phyloP scores from a whole-genome alignment of 352 stramenopile genomes.

The Phytophthora lateralis region DNA sequence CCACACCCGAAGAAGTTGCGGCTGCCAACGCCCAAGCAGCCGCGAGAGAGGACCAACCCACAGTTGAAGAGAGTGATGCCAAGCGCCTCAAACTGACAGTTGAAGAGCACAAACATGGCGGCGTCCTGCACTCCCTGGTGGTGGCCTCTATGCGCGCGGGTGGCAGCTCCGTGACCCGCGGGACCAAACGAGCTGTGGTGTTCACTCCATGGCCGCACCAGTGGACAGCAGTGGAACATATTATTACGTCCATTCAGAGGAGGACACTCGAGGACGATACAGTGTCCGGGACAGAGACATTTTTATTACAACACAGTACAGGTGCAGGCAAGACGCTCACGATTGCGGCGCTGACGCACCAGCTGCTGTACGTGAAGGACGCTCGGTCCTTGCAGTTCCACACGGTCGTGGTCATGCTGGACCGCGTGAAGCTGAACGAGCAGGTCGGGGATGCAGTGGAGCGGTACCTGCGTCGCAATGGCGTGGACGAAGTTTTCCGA shows the following conservation, averaged over 20 bases:
- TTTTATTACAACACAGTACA: conserved; percentile 83
- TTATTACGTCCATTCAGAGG: conserved; percentile 52
- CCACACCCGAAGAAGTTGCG: conserved; percentile 26
- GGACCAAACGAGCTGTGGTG: conserved; percentile 25
- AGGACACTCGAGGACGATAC: conserved; percentile 15
- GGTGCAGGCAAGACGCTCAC: conserved; percentile 84
- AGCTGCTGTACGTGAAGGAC: conserved; percentile 69
- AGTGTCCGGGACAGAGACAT: conserved; percentile 38
- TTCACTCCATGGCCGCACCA: conserved; percentile 77
- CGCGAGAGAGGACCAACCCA: neutral
- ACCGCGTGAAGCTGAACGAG: conserved; percentile 85
- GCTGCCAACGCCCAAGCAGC: neutral
- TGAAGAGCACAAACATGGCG: conserved; percentile 9
- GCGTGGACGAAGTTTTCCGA: conserved; percentile 70
- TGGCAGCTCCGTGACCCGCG: conserved; percentile 35
- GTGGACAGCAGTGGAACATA: conserved; percentile 56
- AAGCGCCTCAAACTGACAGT: conserved; percentile 29
- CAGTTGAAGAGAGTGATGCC: neutral
- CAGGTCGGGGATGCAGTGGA: conserved; percentile 79
- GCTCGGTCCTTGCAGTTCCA: conserved; percentile 53
- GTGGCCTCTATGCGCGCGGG: conserved; percentile 66
- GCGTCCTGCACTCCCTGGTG: conserved; percentile 34
- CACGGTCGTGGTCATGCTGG: conserved; percentile 77
- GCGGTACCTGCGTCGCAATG: conserved; percentile 73
- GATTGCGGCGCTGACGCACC: conserved; percentile 71